Evolutionary conservation across 768 basidiomycete genomes (phyloP).

Genomic region (Dioszegia hungarica): DNA sequence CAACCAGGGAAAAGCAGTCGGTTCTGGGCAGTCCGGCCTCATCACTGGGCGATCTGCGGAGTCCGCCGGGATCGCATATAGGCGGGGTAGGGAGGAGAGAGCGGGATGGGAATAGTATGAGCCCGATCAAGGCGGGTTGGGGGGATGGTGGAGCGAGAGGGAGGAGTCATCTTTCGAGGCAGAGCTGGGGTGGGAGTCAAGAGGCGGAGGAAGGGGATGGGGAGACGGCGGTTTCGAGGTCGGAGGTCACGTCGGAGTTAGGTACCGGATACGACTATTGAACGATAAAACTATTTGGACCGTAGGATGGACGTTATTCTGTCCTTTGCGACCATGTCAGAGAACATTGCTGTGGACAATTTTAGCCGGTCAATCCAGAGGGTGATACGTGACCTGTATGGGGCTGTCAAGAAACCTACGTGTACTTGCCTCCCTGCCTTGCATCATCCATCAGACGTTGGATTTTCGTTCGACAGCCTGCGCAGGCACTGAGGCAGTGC

Average conservation of each 20-base stretch:
- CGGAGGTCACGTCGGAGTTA: not conserved
- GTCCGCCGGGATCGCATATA: not conserved
- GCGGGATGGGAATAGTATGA: not conserved
- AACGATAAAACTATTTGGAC: too few species aligned
- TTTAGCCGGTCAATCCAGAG: too few species aligned
- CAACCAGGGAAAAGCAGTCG: not conserved
- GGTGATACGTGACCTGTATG: too few species aligned
- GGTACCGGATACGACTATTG: not conserved
- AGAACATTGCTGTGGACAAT: too few species aligned
- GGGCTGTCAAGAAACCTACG: too few species aligned
- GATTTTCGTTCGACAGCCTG: too few species aligned
- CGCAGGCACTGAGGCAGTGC: too few species aligned
- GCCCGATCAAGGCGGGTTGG: not conserved
- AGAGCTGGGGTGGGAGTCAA: conserved; percentile 2
- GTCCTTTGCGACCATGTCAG: too few species aligned
- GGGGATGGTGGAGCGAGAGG: not conserved
- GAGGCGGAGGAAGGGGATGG: not conserved
- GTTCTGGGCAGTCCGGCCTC: not conserved
- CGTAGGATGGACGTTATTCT: too few species aligned
- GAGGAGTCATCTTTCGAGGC: conserved; percentile 1
- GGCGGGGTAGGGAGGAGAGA: not conserved
- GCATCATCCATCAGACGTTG: too few species aligned
- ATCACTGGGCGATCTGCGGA: not conserved
- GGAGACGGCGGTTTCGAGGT: not conserved
- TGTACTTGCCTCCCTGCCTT: too few species aligned